Evolutionary conservation across 768 basidiomycete species (phyloP).

Genomic region (Termitomyces sp.): DNA sequence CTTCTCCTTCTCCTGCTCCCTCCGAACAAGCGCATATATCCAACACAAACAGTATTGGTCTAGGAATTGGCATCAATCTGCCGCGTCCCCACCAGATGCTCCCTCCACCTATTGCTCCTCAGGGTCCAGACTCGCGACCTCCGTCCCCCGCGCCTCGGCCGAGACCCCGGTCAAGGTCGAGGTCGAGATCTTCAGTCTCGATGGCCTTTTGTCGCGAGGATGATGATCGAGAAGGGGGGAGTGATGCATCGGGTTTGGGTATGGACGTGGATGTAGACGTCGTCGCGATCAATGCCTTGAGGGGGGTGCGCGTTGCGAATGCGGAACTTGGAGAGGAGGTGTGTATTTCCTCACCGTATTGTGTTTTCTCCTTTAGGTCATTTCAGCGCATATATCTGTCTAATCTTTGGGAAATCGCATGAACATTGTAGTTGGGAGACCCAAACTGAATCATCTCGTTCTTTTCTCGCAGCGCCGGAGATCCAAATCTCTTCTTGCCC

Average conservation of each 20-base stretch:
- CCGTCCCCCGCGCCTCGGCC: background rate
- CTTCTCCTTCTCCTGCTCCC: background rate
- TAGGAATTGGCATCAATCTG: background rate
- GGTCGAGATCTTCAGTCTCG: slow-evolving; percentile 3
- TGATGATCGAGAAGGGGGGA: background rate
- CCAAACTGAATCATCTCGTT: background rate
- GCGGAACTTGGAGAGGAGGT: slow-evolving; percentile 13
- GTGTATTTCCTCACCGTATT: background rate
- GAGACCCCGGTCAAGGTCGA: slow-evolving; percentile 3
- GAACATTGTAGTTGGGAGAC: background rate
- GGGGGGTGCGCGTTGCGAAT: slow-evolving; percentile 7
- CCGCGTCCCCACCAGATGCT: slow-evolving; percentile 8
- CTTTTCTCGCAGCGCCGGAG: slow-evolving; percentile 1
- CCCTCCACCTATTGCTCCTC: slow-evolving; percentile 10
- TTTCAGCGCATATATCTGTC: background rate
- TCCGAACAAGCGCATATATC: slow-evolving; percentile 5
- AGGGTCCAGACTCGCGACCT: slow-evolving; percentile 10
- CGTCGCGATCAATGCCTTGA: slow-evolving; percentile 12
- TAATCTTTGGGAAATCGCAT: background rate
- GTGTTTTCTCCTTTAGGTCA: background rate
- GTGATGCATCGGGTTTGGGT: background rate
- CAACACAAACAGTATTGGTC: background rate
- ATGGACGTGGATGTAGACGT: slow-evolving; percentile 4
- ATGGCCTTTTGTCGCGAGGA: background rate
- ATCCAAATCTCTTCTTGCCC: slow-evolving; percentile 1